Percentiles rank a stretch among this genome's conserved stretches.
phyloP scores from a whole-genome alignment of 768 basidiomycete species.

The Suillus alpinus region DNA sequence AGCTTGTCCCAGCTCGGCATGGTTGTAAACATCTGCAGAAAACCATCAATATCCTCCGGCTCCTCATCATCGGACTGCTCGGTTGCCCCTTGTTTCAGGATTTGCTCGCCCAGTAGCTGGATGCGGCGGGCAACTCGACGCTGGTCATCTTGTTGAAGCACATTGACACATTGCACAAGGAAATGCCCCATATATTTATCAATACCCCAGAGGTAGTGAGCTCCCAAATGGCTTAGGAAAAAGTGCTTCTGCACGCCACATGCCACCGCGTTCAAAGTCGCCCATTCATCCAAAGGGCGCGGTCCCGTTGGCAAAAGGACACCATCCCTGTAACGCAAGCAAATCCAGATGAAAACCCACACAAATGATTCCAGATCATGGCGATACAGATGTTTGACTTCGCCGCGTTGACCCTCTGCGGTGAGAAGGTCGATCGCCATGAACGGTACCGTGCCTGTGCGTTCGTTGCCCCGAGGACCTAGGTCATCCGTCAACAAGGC shows the following conservation, averaged over 20 bases:
- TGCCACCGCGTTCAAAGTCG: not conserved
- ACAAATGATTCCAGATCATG: not conserved
- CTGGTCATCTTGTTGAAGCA: no score
- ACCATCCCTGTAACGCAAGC: not conserved
- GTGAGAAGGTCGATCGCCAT: not conserved
- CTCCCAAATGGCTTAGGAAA: no score
- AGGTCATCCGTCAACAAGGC: not conserved
- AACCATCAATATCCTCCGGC: no score
- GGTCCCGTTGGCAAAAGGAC: not conserved
- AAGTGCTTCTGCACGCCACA: not conserved
- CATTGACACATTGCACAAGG: no score
- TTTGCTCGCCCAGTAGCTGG: no score
- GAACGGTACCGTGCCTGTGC: not conserved
- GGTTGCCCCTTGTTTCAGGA: no score
- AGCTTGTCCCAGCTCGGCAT: no score
- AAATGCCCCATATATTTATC: no score
- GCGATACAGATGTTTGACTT: not conserved
- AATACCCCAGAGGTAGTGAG: no score
- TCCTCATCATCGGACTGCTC: no score
- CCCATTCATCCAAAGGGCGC: not conserved
- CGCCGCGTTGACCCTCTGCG: not conserved
- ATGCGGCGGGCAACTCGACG: no score
- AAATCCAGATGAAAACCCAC: not conserved
- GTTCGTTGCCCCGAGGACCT: not conserved
- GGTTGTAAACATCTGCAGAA: no score